Conservation (phyloP, 2,329 filamentous ascomycete genomes). For the Fusarium secorum region DNA sequence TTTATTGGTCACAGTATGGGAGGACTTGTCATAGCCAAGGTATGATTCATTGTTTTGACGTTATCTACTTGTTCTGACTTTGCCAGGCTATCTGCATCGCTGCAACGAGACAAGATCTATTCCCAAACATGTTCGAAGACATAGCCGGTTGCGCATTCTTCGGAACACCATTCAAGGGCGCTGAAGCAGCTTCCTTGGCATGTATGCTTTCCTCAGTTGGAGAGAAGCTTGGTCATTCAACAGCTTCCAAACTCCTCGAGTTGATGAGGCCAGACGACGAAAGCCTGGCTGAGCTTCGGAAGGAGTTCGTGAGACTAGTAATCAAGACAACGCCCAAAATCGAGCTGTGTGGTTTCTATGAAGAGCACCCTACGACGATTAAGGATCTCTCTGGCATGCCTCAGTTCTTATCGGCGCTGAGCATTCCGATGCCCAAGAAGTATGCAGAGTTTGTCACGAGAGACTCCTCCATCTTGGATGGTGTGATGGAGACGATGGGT, state of each 20-base stretch:
- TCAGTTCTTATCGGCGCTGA: constrained; percentile 33
- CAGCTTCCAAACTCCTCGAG: constrained; percentile 49
- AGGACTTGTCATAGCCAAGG: constrained; percentile 54
- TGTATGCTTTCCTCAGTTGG: constrained; percentile 49
- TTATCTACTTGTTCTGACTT: neutral
- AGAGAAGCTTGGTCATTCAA: constrained; percentile 45
- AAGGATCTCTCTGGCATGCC: constrained; percentile 47
- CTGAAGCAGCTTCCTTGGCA: constrained; percentile 48
- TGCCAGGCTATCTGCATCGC: constrained; percentile 42
- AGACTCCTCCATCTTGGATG: constrained; percentile 51
- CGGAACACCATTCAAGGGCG: constrained; percentile 52
- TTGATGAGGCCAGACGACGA: constrained; percentile 53
- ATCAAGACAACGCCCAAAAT: constrained; percentile 49
- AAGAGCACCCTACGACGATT: constrained; percentile 51
- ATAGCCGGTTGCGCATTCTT: constrained; percentile 52
- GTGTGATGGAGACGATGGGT: constrained; percentile 46
- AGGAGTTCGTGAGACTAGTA: constrained; percentile 50
- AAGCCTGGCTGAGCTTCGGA: constrained; percentile 47
- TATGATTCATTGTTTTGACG: neutral
- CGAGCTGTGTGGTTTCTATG: constrained; percentile 51
- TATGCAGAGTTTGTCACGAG: constrained; percentile 50
- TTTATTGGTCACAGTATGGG: constrained; percentile 57
- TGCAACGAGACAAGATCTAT: constrained; percentile 47
- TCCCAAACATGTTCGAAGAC: constrained; percentile 51
- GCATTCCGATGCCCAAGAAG: constrained; percentile 43